Conservation (phyloP, 352 stramenopile species). For the Globisporangium barbulae region DNA sequence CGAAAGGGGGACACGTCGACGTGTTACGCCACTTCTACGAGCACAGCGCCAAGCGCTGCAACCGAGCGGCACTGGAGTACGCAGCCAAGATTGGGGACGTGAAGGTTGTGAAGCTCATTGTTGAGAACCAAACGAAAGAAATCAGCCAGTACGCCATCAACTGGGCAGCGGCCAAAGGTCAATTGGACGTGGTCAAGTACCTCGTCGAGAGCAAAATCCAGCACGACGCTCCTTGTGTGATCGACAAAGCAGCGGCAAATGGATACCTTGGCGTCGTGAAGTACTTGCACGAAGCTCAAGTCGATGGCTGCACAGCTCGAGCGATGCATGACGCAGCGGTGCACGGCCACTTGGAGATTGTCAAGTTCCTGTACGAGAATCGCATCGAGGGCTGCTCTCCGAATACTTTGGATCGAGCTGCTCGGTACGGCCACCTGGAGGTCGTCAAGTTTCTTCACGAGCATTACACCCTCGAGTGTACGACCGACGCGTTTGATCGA, state of each 20-base stretch:
- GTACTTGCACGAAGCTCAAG: background rate
- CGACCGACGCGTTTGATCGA: background rate
- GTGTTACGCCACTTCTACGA: background rate
- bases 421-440: background rate
- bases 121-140: constrained; percentile 2
- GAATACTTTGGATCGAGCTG: background rate
- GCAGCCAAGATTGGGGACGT: background rate
- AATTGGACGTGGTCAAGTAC: background rate
- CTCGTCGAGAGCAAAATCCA: background rate
- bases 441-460: background rate
- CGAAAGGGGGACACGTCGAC: background rate
- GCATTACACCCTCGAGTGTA: background rate
- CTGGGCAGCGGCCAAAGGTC: background rate
- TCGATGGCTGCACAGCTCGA: background rate
- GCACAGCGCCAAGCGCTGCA: background rate
- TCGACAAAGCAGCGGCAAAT: background rate
- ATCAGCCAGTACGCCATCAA: background rate
- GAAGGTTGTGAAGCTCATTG: background rate
- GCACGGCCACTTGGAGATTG: background rate
- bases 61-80: background rate
- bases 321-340: background rate
- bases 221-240: background rate
- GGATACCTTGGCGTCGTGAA: constrained; percentile 1
- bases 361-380: background rate
- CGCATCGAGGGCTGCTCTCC: background rate